Evolutionary conservation across 345 rosid species (phyloP).

Genomic region (Eucalyptus guilfoylei): DNA sequence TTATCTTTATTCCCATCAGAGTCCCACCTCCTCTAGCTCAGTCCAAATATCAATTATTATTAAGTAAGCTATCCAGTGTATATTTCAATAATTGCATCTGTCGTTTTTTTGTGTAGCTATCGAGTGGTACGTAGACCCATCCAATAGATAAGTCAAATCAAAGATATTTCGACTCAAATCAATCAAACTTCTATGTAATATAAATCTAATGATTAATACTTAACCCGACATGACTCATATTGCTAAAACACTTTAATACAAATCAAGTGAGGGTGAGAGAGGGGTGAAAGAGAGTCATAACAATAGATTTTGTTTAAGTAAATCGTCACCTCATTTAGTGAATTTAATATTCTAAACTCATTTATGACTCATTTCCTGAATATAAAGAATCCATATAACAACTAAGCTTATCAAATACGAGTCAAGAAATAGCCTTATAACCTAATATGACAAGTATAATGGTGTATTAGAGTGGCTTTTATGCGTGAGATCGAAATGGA

Average conservation of each 20-base stretch:
- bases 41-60: background rate
- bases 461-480: background rate
- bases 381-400: too few relatives aligned
- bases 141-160: rapidly evolving
- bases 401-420: background rate
- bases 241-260: background rate
- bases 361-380: background rate
- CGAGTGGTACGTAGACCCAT: background rate
- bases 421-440: background rate
- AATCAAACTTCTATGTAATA: background rate
- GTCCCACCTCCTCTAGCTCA: background rate
- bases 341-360: background rate
- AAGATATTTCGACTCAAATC: background rate
- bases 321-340: too few relatives aligned
- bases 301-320: too few relatives aligned
- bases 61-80: background rate
- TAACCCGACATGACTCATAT: rapidly evolving
- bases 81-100: background rate
- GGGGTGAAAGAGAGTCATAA: too few relatives aligned
- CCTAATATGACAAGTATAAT: background rate
- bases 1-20: background rate
- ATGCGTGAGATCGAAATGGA: background rate
- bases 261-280: rapidly evolving
- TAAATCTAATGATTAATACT: too few relatives aligned
- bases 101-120: background rate